phyloP scores from a whole-genome alignment of 2,329 filamentous ascomycete genomes.

The Talaromyces atroroseus region DNA sequence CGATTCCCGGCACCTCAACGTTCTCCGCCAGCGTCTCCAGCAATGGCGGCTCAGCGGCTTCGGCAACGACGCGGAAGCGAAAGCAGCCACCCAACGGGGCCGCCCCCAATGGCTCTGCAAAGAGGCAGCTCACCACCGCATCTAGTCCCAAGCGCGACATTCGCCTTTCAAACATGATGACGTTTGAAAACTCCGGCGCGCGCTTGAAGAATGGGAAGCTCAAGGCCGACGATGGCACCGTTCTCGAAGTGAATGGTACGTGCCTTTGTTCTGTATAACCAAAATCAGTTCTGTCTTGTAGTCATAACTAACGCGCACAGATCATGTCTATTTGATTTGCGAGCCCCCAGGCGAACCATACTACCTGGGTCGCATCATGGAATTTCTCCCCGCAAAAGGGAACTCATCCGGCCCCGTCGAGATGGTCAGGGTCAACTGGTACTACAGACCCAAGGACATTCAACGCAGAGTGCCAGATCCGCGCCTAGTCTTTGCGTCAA shows the following conservation, averaged over 20 bases:
- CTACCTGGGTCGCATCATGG: conserved; percentile 96
- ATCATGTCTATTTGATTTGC: conserved; percentile 92
- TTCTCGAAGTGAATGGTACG: conserved; percentile 79
- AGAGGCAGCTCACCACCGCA: conserved; percentile 32
- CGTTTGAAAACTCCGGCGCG: conserved; percentile 67
- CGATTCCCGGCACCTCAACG: conserved; percentile 54
- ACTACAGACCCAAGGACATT: conserved; percentile 93
- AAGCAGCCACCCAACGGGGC: conserved; percentile 59
- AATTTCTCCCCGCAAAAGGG: conserved; percentile 82
- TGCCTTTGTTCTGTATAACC: conserved; percentile 21
- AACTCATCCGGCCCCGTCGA: conserved; percentile 70
- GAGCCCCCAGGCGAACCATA: conserved; percentile 97
- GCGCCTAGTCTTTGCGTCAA: conserved; percentile 86
- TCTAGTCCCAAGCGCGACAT: conserved; percentile 23
- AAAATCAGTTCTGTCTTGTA: conserved; percentile 9
- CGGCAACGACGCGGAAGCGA: conserved; percentile 68
- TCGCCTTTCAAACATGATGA: conserved; percentile 76
- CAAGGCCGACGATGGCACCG: conserved; percentile 84
- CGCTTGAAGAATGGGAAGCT: conserved; percentile 70
- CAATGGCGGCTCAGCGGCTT: conserved; percentile 39
- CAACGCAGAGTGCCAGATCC: conserved; percentile 87
- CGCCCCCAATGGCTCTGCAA: conserved; percentile 25
- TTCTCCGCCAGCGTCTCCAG: conserved; percentile 49
- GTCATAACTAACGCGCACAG: conserved; percentile 34
- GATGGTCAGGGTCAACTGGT: conserved; percentile 92